phyloP scores from a whole-genome alignment of 371 early-diverging fungal species.

The Rhizopus sp. region DNA sequence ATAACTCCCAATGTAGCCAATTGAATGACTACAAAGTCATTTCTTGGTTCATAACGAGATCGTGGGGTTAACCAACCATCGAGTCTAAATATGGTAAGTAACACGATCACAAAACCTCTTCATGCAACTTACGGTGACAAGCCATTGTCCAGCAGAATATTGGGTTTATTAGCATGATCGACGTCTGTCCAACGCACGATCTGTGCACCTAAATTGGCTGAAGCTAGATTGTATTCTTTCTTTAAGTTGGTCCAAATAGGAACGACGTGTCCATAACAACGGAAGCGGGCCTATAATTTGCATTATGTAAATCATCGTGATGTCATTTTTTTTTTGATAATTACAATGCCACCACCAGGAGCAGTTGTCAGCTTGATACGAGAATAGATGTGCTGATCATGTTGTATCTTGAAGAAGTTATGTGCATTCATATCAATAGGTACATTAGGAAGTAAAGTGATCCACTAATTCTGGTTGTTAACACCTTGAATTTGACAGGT shows the following conservation, averaged over 20 bases:
- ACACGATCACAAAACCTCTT: background rate
- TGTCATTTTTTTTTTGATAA: conserved; percentile 1
- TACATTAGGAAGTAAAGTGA: conserved; percentile 62
- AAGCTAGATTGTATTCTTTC: conserved; percentile 68
- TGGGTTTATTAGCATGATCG: conserved; percentile 65
- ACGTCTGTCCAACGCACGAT: conserved; percentile 71
- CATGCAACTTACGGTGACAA: conserved; percentile 27
- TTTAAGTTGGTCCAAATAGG: conserved; percentile 47
- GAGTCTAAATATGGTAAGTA: conserved; percentile 28
- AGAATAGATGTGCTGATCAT: conserved; percentile 40
- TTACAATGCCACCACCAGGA: conserved; percentile 84
- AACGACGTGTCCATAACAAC: conserved; percentile 72
- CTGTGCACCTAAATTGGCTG: conserved; percentile 70
- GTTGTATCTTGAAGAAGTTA: conserved; percentile 60
- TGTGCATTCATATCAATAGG: conserved; percentile 57
- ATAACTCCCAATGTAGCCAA: conserved; percentile 69
- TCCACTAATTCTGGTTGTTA: conserved; percentile 55
- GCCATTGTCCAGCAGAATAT: conserved; percentile 66
- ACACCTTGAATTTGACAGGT: background rate
- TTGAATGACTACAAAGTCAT: conserved; percentile 69
- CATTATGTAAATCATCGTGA: background rate
- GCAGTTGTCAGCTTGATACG: conserved; percentile 71
- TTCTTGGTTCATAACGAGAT: conserved; percentile 51
- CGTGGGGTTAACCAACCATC: conserved; percentile 79
- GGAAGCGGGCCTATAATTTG: conserved; percentile 60